Evolutionary conservation across 2,329 filamentous ascomycete species (phyloP), one percentile per base, ranked within the genome.

Genomic region (Colletotrichum cereale): DNA sequence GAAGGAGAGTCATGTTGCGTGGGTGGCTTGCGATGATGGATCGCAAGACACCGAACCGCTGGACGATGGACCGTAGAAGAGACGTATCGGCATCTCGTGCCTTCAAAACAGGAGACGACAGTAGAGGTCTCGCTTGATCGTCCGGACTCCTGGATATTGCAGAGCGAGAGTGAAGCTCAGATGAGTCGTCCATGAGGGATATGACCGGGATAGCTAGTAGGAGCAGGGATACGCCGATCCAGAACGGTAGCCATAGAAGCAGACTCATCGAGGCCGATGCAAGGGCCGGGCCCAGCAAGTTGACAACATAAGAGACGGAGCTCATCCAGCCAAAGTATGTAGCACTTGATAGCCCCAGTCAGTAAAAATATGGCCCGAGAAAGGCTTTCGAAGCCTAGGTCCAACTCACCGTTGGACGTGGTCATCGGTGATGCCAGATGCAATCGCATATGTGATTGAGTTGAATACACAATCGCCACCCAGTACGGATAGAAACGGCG

Each of bases 401-500:
- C n/a, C 5, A 12, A 31, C 61, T 62, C 11, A 72, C 70, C 70
- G 56, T 78, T 82, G 77, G 7, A 84, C 80, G 55, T 81, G 78
- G 61, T 86, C 84, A 6, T 85, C 81, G 0, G 84, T 84, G 29
- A 85, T 75, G 1, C 80, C 78, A 0, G 85, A 82, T 0, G 84
- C 84, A 6, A 86, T 79, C 1, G 83, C 77, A 62, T 86, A 87
- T 2, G 83, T 80, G 52, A 87, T 82, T 26, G 85, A 86, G 69
- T 86, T 86, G 75, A 87, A 84, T 18, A 87, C 84, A 34, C 85
- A 87, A 70, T 87, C 85, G 18, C 85, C 85, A 1, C 85, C 85
- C 0, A 87, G 78, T 0, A 86, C 73, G 0, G 85, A 86, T 1
- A 86, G 78, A 2, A 79, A 75, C 0, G 85, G 83, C 0, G 82